Percentiles rank a stretch among this genome's conserved stretches.
Evolutionary conservation across 768 basidiomycete genomes (phyloP).

Genomic region (Coprinopsis cinerea): DNA sequence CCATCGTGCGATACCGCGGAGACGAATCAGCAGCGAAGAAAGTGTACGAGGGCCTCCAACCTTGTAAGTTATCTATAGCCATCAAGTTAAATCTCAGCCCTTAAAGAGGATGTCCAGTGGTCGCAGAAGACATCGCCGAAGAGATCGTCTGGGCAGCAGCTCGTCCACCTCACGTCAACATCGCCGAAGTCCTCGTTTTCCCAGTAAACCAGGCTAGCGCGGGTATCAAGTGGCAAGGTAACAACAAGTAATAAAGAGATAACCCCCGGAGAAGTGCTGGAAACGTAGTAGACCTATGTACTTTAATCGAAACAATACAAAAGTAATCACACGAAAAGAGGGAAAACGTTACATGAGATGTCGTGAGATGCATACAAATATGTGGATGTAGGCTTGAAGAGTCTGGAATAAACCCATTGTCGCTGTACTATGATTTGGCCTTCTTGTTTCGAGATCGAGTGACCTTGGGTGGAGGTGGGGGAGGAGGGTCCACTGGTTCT

Average conservation of each 20-base stretch:
- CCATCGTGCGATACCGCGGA: constrained; percentile 83
- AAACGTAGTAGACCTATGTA: too few relatives aligned
- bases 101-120: constrained; percentile 42
- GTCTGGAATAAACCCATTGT: constrained; percentile 9
- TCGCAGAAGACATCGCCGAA: constrained; percentile 86
- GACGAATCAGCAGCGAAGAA: constrained; percentile 77
- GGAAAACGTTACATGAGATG: constrained; percentile 3
- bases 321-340: not conserved
- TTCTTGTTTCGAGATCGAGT: constrained; percentile 57
- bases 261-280: not conserved
- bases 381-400: constrained; percentile 15
- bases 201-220: constrained; percentile 78
- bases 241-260: constrained; percentile 4
- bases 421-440: constrained; percentile 27
- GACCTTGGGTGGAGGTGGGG: constrained; percentile 34
- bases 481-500: constrained; percentile 39
- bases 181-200: constrained; percentile 75
- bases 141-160: constrained; percentile 97
- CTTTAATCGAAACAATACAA: not conserved
- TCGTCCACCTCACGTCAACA: constrained; percentile 87
- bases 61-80: too few relatives aligned
- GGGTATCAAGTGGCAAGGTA: constrained; percentile 38
- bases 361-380: constrained; percentile 8
- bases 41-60: constrained; percentile 86
- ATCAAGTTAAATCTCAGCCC: not conserved